A percentile compares a stretch with the other conserved stretches of the same genome.
These are phyloP conservation scores for Tubosaeta sp. DNA, from an alignment of 768 basidiomycete species.

Conservation along the genomic window DNA sequence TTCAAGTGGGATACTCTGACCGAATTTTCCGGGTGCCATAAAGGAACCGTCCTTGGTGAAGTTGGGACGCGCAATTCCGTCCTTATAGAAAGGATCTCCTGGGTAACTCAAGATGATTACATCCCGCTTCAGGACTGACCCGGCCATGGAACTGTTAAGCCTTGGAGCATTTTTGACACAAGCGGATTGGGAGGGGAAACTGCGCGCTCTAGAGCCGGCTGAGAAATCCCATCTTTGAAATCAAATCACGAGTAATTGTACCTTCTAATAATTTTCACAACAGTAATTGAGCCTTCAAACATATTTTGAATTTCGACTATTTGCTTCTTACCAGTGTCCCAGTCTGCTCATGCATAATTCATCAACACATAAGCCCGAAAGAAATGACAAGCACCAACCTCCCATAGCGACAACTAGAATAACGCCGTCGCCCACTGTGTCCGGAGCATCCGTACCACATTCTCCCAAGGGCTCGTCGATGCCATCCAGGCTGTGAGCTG, in stretches of 20 bases:
- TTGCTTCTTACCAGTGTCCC: background rate
- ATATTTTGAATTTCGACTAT: background rate
- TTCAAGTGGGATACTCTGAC: conserved; percentile 42
- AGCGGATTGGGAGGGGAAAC: conserved; percentile 24
- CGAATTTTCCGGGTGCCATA: conserved; percentile 45
- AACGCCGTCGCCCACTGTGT: background rate
- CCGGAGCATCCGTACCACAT: background rate
- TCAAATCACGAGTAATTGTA: conserved; percentile 50
- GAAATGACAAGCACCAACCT: background rate
- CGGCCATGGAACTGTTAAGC: conserved; percentile 24
- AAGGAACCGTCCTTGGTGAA: conserved; percentile 52
- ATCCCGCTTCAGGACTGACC: conserved; percentile 19
- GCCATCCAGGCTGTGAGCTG: background rate
- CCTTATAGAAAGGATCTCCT: conserved; percentile 32
- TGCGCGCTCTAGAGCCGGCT: conserved; percentile 37
- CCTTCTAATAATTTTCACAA: background rate
- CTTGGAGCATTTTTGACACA: conserved; percentile 26
- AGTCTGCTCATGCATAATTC: background rate
- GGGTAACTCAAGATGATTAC: conserved; percentile 41
- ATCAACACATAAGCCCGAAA: background rate
- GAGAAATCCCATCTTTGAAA: conserved; percentile 48
- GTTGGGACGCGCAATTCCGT: conserved; percentile 24
- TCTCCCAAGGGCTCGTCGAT: background rate
- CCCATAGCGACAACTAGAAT: background rate
- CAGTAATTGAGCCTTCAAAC: background rate